phyloP scores from a whole-genome alignment of 352 stramenopile genomes.

The Phytophthora rubi region DNA sequence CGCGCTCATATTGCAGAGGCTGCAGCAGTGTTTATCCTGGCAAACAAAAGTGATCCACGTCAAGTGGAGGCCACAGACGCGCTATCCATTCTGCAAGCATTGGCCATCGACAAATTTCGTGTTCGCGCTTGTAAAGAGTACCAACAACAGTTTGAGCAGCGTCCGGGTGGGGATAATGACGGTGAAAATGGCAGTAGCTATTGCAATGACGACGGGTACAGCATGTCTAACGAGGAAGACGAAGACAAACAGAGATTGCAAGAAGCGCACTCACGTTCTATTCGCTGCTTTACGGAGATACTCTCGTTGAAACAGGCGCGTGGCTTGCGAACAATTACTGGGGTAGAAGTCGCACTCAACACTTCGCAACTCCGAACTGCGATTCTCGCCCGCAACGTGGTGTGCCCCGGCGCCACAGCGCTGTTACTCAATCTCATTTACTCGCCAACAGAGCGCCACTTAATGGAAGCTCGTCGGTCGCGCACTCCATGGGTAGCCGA shows the following conservation, averaged over 20 bases:
- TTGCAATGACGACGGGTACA: background rate
- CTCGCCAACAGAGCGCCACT: constrained; percentile 47
- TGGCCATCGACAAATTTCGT: constrained; percentile 59
- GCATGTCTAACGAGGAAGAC: background rate
- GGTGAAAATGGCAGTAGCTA: background rate
- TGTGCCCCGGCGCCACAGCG: constrained; percentile 58
- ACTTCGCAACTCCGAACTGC: constrained; percentile 50
- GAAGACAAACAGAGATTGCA: background rate
- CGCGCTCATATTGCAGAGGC: constrained; percentile 51
- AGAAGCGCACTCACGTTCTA: background rate
- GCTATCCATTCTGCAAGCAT: constrained; percentile 59
- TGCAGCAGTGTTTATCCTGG: constrained; percentile 66
- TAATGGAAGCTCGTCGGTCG: constrained; percentile 41
- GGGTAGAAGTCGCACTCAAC: constrained; percentile 59
- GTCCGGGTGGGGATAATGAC: background rate
- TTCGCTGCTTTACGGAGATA: constrained; percentile 64
- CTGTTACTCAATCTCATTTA: constrained; percentile 71
- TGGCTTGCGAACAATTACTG: constrained; percentile 56
- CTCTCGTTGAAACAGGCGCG: constrained; percentile 52
- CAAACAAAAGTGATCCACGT: constrained; percentile 46
- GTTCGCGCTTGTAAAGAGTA: constrained; percentile 42
- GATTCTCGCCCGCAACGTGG: constrained; percentile 55
- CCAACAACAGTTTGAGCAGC: constrained; percentile 1
- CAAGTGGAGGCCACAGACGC: constrained; percentile 49
- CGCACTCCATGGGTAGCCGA: constrained; percentile 61